Conservation (phyloP, 306 rosid species). For the Casuarina equisetifolia region DNA sequence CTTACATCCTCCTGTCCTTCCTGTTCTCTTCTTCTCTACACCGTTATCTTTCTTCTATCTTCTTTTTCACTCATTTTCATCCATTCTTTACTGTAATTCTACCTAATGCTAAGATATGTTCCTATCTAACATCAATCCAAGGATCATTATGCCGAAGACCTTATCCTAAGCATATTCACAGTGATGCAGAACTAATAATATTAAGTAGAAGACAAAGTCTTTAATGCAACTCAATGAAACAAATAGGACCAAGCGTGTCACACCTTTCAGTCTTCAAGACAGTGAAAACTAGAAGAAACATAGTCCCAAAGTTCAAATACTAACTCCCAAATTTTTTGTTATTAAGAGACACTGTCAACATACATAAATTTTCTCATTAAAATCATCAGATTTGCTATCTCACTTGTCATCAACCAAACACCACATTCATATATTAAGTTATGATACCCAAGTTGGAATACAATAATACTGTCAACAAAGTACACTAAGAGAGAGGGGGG, state of each 20-base stretch:
- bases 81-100: not conserved
- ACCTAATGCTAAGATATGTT: not conserved
- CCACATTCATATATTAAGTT: not conserved
- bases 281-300: constrained; percentile 2
- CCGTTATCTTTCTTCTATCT: not conserved
- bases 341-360: not conserved
- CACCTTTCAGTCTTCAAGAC: constrained; percentile 1
- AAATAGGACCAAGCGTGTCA: not conserved
- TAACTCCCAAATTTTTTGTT: not conserved
- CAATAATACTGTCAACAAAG: not conserved
- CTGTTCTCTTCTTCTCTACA: not conserved
- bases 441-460: not conserved
- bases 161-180: not conserved
- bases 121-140: not conserved
- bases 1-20: not conserved
- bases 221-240: not conserved
- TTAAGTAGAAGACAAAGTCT: not conserved
- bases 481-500: not conserved
- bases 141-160: not conserved
- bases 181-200: not conserved
- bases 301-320: not conserved
- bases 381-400: not conserved
- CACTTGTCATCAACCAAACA: not conserved
- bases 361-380: not conserved
- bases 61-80: not conserved